Base-by-base conservation (phyloP, 1,139 yeast species). In the Candida dubliniensis region DNA sequence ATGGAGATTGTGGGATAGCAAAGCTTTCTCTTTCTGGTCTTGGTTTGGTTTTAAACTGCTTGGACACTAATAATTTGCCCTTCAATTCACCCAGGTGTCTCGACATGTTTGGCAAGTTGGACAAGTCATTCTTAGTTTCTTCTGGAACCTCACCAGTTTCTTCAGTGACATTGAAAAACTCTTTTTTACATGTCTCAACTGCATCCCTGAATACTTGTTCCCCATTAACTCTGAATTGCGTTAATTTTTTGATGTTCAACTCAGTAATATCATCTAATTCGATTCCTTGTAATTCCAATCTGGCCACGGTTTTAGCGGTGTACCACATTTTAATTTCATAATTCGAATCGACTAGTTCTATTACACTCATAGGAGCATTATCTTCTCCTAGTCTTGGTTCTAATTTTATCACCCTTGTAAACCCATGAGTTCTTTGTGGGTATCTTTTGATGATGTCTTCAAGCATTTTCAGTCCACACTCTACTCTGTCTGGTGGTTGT, bases 301-400 rank as follows among this genome's bases (percentile, higher is more conserved):
- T 77, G 25, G 96, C 96, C 7, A 87, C 95, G 1, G 81, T 74
- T 61, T 88, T 81, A 24, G 96, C 96, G 15, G 82, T 76, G 58
- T 81, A 71, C 81, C 95, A 87, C 53, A 82, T 78, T 56, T 84
- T 81, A 71, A 87, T 77, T 59, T 89, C 96, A 53, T 81, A 77
- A 27, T 79, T 79, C 0, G 77, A 68, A 54, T 87, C 96, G 1
- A 93, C 96, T 43, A 95, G 72, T 64, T 95, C 99, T 45, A 95
- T 63, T 12, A 93, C 84, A 2, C 95, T 84, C 76, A 87, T 93
- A 18, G 95, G 93, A 0, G 98, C 96, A 52, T 84, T 86, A 62
- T 95, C 99, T 53, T 93, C 95, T 8, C 77, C 77, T 43, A 85
- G 66, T 55, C 99, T 76, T 29, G 95, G 90, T 63, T 93, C 98